These are phyloP conservation scores for Trichoderma asperelloides DNA, from an alignment of 495 filamentous ascomycete species.

Conservation along the genomic window DNA sequence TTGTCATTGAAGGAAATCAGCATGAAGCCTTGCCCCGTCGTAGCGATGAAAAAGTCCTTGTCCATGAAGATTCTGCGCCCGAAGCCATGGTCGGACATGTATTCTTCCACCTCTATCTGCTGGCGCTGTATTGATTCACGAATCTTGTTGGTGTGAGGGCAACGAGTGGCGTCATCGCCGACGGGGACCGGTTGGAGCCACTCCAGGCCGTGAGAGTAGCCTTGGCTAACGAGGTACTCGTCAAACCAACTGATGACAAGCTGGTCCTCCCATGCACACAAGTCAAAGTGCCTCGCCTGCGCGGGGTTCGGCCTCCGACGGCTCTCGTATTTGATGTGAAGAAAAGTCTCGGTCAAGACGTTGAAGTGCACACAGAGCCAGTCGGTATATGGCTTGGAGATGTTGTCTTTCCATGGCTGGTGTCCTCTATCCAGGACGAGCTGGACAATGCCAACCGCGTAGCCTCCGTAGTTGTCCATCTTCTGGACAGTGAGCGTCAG, in stretches of 20 bases:
- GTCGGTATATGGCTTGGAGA: neutral
- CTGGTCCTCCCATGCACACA: neutral
- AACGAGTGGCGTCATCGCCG: neutral
- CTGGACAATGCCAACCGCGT: neutral
- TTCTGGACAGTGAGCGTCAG: neutral
- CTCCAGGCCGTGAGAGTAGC: neutral
- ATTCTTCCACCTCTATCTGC: neutral
- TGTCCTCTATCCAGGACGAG: neutral
- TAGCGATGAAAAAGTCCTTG: neutral
- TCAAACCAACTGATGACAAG: neutral
- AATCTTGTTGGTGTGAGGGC: neutral
- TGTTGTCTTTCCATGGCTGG: neutral
- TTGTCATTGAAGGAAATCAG: neutral
- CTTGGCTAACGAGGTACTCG: neutral
- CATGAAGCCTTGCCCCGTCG: constrained; percentile 1
- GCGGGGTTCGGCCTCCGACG: neutral
- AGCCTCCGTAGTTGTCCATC: neutral
- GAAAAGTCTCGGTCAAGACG: neutral
- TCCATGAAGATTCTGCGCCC: neutral
- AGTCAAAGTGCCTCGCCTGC: neutral
- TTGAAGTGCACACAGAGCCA: neutral
- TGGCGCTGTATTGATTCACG: neutral
- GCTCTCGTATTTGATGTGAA: neutral
- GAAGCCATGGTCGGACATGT: neutral
- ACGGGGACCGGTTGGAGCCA: neutral